These are phyloP conservation scores for Penicillium daleae DNA, from an alignment of 495 filamentous ascomycete genomes.

Conservation along the genomic window DNA sequence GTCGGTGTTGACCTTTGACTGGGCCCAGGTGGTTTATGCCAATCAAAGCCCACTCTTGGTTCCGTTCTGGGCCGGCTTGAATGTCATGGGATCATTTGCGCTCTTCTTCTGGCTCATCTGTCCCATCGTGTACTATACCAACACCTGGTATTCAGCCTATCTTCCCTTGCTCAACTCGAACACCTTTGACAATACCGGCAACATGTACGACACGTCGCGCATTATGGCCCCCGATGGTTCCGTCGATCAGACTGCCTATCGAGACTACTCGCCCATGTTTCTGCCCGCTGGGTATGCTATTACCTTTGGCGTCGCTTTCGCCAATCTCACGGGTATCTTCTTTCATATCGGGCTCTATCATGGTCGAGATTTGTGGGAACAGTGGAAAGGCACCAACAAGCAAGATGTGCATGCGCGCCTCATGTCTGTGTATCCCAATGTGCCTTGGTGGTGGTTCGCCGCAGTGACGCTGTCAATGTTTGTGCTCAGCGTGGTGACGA, in stretches of 20 bases:
- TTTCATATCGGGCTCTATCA: conserved; percentile 68
- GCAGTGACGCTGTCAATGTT: conserved; percentile 54
- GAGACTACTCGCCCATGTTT: conserved; percentile 52
- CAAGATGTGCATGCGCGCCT: conserved; percentile 54
- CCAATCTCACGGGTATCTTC: conserved; percentile 67
- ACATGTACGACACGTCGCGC: conserved; percentile 45
- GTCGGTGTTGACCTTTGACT: conserved; percentile 90
- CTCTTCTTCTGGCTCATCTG: conserved; percentile 90
- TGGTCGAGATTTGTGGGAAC: conserved; percentile 62
- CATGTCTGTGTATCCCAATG: conserved; percentile 39
- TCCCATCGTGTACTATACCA: conserved; percentile 71
- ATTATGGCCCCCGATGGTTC: conserved; percentile 46
- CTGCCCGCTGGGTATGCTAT: conserved; percentile 52
- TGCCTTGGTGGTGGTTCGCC: conserved; percentile 52
- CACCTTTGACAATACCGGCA: conserved; percentile 52
- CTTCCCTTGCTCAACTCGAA: conserved; percentile 52
- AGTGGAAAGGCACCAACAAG: conserved; percentile 62
- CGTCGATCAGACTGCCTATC: conserved; percentile 46
- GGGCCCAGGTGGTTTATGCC: conserved; percentile 85
- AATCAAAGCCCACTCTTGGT: conserved; percentile 85
- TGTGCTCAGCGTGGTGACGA: conserved; percentile 62
- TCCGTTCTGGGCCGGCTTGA: conserved; percentile 90
- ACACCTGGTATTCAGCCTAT: conserved; percentile 64
- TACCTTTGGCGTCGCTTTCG: conserved; percentile 72
- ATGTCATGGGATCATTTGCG: conserved; percentile 82